Evolutionary conservation across 805 yeast species (phyloP).

Genomic region (Komagataella mondaviorum): DNA sequence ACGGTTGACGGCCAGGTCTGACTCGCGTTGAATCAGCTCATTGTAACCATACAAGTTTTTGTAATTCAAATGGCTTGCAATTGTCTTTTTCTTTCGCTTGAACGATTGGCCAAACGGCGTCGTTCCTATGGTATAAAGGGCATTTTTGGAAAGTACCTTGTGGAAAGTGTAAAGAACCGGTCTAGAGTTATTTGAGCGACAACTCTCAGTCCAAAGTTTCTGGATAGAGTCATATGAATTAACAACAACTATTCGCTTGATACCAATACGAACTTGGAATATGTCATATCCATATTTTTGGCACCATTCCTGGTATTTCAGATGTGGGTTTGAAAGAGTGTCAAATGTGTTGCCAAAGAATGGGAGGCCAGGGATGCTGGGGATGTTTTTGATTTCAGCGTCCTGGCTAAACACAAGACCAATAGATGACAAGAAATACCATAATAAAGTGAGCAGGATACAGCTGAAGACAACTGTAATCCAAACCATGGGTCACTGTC

Average conservation of each 20-base stretch:
- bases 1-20: slow-evolving; percentile 10
- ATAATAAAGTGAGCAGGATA: neutral
- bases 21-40: slow-evolving; percentile 24
- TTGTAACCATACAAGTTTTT: slow-evolving; percentile 19
- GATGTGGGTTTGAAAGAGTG: slow-evolving; percentile 34
- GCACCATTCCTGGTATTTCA: slow-evolving; percentile 30
- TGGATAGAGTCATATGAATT: slow-evolving; percentile 44
- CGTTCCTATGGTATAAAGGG: slow-evolving; percentile 52
- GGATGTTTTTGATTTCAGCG: slow-evolving; percentile 21
- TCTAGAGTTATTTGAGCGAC: slow-evolving; percentile 47
- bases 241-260: slow-evolving; percentile 44
- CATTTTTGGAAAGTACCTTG: slow-evolving; percentile 36
- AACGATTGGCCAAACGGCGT: slow-evolving; percentile 43
- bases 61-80: slow-evolving; percentile 29
- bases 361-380: slow-evolving; percentile 33
- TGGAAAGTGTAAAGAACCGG: slow-evolving; percentile 62
- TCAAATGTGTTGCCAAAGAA: slow-evolving; percentile 36
- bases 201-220: slow-evolving; percentile 36
- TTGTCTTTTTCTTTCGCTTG: slow-evolving; percentile 30
- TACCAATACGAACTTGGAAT: slow-evolving; percentile 54
- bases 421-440: neutral
- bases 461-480: neutral
- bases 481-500: neutral
- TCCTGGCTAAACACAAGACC: slow-evolving; percentile 9
- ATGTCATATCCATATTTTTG: slow-evolving; percentile 25